phyloP scores from a whole-genome alignment of 2,329 filamentous ascomycete genomes.

The Colletotrichum sp. region DNA sequence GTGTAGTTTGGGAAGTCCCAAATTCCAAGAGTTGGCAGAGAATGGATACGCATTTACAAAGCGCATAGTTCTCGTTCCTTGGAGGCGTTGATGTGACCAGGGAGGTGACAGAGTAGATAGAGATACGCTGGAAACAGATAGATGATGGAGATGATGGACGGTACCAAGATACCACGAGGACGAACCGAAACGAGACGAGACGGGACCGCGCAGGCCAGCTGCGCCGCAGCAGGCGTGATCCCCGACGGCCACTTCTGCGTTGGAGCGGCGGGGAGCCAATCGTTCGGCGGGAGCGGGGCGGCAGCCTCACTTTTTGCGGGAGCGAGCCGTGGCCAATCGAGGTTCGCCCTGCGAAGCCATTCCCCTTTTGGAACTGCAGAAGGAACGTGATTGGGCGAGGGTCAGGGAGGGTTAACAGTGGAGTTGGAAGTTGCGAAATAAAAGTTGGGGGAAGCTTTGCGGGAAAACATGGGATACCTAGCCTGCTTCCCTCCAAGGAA shows the following conservation, averaged over 20 bases:
- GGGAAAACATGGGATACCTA: background rate
- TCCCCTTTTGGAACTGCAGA: background rate
- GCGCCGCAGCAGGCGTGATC: background rate
- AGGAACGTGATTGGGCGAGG: background rate
- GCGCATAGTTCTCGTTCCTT: background rate
- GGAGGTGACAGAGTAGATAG: background rate
- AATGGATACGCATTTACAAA: background rate
- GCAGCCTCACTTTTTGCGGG: slow-evolving; percentile 21
- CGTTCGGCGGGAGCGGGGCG: background rate
- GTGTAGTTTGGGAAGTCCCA: background rate
- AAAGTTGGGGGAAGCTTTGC: background rate
- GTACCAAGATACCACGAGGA: background rate
- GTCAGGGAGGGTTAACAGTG: background rate
- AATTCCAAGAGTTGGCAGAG: background rate
- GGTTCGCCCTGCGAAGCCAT: background rate
- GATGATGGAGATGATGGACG: background rate
- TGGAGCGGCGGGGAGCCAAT: slow-evolving; percentile 10
- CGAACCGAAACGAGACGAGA: background rate
- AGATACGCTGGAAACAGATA: background rate
- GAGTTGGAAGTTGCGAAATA: background rate
- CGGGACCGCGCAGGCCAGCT: background rate
- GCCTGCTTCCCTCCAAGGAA: background rate
- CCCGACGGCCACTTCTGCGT: background rate
- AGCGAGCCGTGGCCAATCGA: slow-evolving; percentile 16
- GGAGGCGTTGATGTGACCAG: background rate